phyloP scores from a whole-genome alignment of 179 eudicot species.

The Gypsophila paniculata region DNA sequence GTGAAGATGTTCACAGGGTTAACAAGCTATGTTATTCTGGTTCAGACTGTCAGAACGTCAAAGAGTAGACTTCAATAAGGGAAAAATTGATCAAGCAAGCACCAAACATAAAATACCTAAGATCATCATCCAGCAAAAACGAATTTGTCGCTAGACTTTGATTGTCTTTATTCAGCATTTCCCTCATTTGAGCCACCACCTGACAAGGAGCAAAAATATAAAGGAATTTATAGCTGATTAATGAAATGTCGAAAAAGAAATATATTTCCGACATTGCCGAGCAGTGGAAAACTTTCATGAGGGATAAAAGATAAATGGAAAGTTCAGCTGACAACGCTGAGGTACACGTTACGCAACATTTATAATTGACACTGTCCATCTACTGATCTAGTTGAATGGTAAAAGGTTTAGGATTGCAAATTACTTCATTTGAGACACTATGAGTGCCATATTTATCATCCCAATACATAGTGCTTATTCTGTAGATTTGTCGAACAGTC shows the following conservation, averaged over 20 bases:
- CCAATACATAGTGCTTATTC: constrained; percentile 99
- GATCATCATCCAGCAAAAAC: constrained; percentile 92
- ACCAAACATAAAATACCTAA: constrained; percentile 46
- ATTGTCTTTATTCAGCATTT: constrained; percentile 80
- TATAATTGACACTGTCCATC: background rate
- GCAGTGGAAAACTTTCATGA: background rate
- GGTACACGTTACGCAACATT: background rate
- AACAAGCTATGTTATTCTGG: background rate
- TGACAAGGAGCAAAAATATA: constrained; percentile 29
- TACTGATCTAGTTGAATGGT: background rate
- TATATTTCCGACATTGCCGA: background rate
- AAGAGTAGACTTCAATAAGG: constrained; percentile 1
- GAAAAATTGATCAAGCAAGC: background rate
- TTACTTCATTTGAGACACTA: constrained; percentile 95
- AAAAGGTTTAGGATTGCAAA: constrained; percentile 21
- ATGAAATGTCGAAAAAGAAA: background rate
- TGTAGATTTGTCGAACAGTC: constrained; percentile 93
- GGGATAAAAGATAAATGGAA: background rate
- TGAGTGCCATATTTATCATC: constrained; percentile 99
- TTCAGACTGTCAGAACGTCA: background rate
- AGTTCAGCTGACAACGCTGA: constrained; percentile 1
- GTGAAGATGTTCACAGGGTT: background rate
- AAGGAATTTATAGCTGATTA: constrained; percentile 7
- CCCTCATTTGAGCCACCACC: constrained; percentile 99
- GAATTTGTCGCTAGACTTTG: constrained; percentile 92